phyloP scores from a whole-genome alignment of 2,329 filamentous ascomycete species.

The Fusarium sp. region DNA sequence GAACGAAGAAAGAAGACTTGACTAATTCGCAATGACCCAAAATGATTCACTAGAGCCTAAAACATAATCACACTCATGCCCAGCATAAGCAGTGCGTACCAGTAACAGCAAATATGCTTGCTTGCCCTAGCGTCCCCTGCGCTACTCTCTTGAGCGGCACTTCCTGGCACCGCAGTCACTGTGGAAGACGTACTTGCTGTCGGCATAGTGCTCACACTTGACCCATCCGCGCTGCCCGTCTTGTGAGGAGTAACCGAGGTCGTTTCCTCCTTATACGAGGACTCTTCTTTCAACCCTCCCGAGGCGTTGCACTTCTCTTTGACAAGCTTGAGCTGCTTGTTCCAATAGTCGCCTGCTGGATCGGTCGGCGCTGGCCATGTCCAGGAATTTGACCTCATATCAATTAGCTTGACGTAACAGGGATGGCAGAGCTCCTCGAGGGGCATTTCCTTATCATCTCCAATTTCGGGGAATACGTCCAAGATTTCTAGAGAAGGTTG shows the following conservation, averaged over 20 bases:
- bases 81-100: background rate
- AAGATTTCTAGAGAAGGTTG: background rate
- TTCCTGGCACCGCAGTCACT: background rate
- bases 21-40: background rate
- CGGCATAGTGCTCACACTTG: background rate
- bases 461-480: background rate
- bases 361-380: background rate
- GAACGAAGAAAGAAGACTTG: too few relatives aligned
- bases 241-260: background rate
- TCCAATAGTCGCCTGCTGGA: background rate
- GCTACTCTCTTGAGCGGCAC: background rate
- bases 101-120: background rate
- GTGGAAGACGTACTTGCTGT: background rate
- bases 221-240: background rate
- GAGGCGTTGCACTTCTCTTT: background rate
- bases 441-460: background rate
- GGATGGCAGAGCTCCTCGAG: background rate
- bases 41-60: background rate
- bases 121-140: background rate
- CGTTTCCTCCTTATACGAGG: background rate
- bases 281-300: background rate
- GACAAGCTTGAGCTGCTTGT: background rate
- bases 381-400: background rate
- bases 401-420: background rate
- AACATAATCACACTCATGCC: background rate